A percentile compares a stretch with the other conserved stretches of the same genome.
These are phyloP conservation scores for Moricandia moricandioides DNA, from an alignment of 345 rosid genomes.

Conservation along the genomic window DNA sequence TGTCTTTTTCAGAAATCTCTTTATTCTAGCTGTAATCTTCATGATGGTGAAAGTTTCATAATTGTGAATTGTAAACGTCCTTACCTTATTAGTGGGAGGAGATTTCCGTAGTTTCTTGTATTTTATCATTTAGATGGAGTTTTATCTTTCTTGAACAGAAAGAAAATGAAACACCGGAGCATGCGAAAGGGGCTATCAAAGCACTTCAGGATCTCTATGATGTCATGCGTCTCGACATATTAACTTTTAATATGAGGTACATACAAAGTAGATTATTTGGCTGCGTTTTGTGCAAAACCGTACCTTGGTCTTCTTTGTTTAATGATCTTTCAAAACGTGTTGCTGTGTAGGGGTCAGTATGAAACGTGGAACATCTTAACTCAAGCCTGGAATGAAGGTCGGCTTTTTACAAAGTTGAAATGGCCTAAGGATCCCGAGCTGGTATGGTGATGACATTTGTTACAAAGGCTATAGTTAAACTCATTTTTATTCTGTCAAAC, in stretches of 20 bases:
- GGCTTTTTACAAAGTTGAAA: constrained; percentile 75
- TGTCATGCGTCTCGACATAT: constrained; percentile 82
- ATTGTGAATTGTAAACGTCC: not conserved
- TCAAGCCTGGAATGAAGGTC: constrained; percentile 88
- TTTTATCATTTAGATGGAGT: not conserved
- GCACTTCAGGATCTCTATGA: constrained; percentile 97
- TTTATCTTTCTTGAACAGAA: constrained; percentile 47
- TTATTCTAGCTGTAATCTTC: not conserved
- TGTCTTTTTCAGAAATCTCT: not conserved
- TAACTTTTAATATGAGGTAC: constrained; percentile 73
- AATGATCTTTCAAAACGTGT: constrained; percentile 8
- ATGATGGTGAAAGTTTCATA: not conserved
- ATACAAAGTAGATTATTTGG: constrained; percentile 19
- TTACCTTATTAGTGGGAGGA: not conserved
- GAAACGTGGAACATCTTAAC: constrained; percentile 71
- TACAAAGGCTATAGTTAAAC: constrained; percentile 9
- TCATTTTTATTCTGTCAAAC: constrained; percentile 9
- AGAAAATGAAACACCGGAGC: constrained; percentile 63
- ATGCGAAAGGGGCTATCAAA: constrained; percentile 73
- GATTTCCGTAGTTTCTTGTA: not conserved
- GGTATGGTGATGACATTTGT: constrained; percentile 46
- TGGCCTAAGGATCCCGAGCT: constrained; percentile 88
- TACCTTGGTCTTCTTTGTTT: constrained; percentile 1
- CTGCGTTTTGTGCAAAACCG: constrained; percentile 20
- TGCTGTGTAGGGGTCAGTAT: constrained; percentile 61